These are phyloP conservation scores for Yarrowia deformans DNA, from an alignment of 805 yeast genomes.

Conservation along the genomic window DNA sequence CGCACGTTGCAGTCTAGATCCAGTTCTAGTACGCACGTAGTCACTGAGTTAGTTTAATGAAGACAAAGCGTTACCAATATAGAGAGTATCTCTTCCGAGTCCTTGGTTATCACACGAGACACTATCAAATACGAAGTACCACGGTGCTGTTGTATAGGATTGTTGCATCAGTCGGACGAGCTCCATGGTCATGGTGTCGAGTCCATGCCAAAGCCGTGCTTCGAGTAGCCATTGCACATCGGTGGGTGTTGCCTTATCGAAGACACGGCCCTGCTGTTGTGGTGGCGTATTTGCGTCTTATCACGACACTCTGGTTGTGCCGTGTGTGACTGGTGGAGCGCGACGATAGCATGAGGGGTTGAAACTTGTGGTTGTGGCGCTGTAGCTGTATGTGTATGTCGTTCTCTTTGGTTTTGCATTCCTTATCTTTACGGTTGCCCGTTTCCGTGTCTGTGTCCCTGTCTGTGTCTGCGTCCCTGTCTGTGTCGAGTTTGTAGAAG, in stretches of 20 bases:
- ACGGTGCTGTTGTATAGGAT: too few species aligned
- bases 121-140: not conserved
- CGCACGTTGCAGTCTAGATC: conserved; percentile 80
- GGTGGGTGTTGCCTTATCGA: too few species aligned
- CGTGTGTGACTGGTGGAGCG: not conserved
- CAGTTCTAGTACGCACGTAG: conserved; percentile 68
- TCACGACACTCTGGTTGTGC: not conserved
- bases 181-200: too few species aligned
- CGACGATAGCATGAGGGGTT: not conserved
- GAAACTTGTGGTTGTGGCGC: too few species aligned
- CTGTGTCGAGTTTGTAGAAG: not conserved
- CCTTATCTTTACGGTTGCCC: not conserved
- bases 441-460: not conserved
- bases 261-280: too few species aligned
- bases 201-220: too few species aligned
- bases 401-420: not conserved
- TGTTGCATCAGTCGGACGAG: too few species aligned
- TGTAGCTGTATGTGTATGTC: too few species aligned
- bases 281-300: conserved; percentile 1
- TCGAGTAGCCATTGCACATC: too few species aligned
- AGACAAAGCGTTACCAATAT: too few species aligned
- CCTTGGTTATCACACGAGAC: too few species aligned
- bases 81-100: too few species aligned
- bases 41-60: conserved; percentile 21
- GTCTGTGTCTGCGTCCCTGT: not conserved